A percentile compares a stretch with the other conserved stretches of the same genome.
phyloP scores from a whole-genome alignment of 371 early-diverging fungal genomes.

The Syncephalastrum sp. region DNA sequence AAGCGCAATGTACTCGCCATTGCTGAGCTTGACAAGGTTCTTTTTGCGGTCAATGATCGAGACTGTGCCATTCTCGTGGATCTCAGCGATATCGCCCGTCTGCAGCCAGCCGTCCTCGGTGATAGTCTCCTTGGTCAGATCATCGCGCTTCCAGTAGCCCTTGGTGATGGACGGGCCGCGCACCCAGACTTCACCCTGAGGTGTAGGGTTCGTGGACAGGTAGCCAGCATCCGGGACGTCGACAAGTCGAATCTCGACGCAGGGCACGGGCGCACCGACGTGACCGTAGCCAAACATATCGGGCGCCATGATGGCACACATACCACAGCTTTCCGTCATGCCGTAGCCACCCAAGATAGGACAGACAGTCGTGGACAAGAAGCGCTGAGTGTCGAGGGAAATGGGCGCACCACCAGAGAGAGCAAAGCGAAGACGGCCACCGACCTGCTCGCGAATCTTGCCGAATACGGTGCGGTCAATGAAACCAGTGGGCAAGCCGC shows the following conservation, averaged over 20 bases:
- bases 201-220: constrained; percentile 62
- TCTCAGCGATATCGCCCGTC: constrained; percentile 89
- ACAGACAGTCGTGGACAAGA: constrained; percentile 68
- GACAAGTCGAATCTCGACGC: constrained; percentile 81
- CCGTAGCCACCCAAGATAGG: constrained; percentile 76
- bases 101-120: constrained; percentile 80
- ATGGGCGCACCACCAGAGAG: constrained; percentile 85
- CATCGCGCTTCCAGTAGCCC: constrained; percentile 67
- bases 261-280: constrained; percentile 79
- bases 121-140: constrained; percentile 65
- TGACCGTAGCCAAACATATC: constrained; percentile 53
- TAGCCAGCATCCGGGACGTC: constrained; percentile 80
- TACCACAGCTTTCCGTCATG: constrained; percentile 40
- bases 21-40: constrained; percentile 69
- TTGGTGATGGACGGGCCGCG: constrained; percentile 72
- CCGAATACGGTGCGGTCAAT: constrained; percentile 73
- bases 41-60: constrained; percentile 75
- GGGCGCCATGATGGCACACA: constrained; percentile 57
- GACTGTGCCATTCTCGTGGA: constrained; percentile 60
- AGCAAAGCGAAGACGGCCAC: constrained; percentile 72
- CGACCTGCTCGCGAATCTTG: constrained; percentile 69
- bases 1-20: constrained; percentile 96
- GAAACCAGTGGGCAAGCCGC: constrained; percentile 52
- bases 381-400: constrained; percentile 63
- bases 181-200: constrained; percentile 83